phyloP scores from a whole-genome alignment of 2,329 filamentous ascomycete species.

The Aspergillus viridinutans region DNA sequence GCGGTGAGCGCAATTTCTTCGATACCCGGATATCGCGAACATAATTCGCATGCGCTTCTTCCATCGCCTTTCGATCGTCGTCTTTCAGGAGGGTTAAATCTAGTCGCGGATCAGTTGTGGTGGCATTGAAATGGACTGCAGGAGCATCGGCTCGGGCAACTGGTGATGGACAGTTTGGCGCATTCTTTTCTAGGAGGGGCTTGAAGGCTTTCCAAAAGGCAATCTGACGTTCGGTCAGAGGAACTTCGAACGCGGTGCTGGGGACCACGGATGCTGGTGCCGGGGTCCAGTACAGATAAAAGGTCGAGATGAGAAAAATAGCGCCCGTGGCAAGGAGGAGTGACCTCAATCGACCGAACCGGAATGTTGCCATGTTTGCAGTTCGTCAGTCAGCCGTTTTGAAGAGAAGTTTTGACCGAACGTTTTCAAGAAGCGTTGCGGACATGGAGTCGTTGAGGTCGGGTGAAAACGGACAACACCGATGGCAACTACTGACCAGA shows the following conservation, averaged over 20 bases:
- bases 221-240: constrained; percentile 32
- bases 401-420: neutral
- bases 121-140: constrained; percentile 28
- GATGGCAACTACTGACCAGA: neutral
- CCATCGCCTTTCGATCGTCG: constrained; percentile 32
- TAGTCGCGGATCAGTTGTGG: constrained; percentile 26
- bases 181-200: constrained; percentile 30
- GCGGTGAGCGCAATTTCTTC: constrained; percentile 29
- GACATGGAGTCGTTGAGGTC: neutral
- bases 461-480: too few relatives aligned
- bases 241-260: constrained; percentile 31
- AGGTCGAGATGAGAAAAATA: constrained; percentile 29
- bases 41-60: constrained; percentile 39
- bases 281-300: constrained; percentile 36
- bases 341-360: constrained; percentile 26
- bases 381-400: neutral
- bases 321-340: constrained; percentile 26
- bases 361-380: constrained; percentile 22
- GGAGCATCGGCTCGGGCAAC: constrained; percentile 19
- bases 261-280: constrained; percentile 29
- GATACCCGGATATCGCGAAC: constrained; percentile 30
- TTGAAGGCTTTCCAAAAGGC: constrained; percentile 36
- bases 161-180: constrained; percentile 29
- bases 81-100: constrained; percentile 34
- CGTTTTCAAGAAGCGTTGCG: neutral